Conservation (phyloP, 225 moss, liverwort and hornwort species). For the Anthoceros angustus region DNA sequence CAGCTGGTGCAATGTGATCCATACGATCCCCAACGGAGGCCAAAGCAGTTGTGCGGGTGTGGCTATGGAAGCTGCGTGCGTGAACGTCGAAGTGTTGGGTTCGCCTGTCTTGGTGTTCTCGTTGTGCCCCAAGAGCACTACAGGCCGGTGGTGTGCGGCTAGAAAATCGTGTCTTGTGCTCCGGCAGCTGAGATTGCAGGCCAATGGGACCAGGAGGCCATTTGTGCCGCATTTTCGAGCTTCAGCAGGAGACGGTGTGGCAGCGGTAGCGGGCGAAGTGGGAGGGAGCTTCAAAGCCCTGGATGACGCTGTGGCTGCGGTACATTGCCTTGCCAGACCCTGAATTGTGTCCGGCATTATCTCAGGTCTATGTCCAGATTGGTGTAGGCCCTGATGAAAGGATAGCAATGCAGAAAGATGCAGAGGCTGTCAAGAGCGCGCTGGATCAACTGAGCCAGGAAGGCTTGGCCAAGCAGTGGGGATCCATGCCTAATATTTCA, state of each 20-base stretch:
- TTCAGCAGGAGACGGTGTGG: background rate
- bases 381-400: background rate
- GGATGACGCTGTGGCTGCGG: background rate
- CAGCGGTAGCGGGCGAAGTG: background rate
- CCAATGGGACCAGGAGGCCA: background rate
- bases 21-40: no score
- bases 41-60: no score
- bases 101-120: no score
- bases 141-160: no score
- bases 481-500: constrained; percentile 37
- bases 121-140: no score
- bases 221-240: background rate
- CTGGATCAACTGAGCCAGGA: constrained; percentile 48
- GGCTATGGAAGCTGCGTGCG: no score
- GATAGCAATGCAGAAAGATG: constrained; percentile 26
- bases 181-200: background rate
- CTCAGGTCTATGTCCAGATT: background rate
- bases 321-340: background rate
- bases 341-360: background rate
- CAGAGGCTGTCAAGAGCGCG: constrained; percentile 44
- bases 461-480: constrained; percentile 61
- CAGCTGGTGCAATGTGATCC: no score
- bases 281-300: background rate
- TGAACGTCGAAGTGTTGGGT: no score
- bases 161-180: background rate